Evolutionary conservation across 805 yeast genomes (phyloP).

Genomic region (Sugiyamaella marilandica): DNA sequence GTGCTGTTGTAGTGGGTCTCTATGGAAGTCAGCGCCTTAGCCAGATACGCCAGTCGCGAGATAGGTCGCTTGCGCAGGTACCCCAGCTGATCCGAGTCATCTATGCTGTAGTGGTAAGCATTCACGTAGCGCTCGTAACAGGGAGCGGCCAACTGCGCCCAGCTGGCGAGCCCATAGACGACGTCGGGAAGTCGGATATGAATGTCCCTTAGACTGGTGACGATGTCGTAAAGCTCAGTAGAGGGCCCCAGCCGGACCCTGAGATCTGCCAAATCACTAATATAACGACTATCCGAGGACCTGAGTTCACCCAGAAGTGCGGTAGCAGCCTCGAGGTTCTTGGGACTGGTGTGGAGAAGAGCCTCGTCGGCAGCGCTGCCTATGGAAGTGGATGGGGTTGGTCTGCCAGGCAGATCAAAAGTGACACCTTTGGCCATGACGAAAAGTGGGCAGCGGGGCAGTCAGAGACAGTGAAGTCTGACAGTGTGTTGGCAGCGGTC

Average conservation of each 20-base stretch:
- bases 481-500: not conserved
- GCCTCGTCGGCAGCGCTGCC: not conserved
- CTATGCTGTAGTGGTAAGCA: slow-evolving; percentile 12
- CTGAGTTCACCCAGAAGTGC: slow-evolving; percentile 8
- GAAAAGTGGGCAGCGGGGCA: too few species aligned
- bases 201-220: slow-evolving; percentile 1
- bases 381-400: slow-evolving; percentile 9
- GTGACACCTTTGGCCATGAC: slow-evolving; percentile 7
- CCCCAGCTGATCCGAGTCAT: slow-evolving; percentile 14
- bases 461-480: not conserved
- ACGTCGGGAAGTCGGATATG: slow-evolving; percentile 11
- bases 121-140: slow-evolving; percentile 12
- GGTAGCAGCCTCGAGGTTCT: slow-evolving; percentile 7
- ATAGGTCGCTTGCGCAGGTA: slow-evolving; percentile 17
- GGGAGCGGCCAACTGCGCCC: slow-evolving; percentile 6
- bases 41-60: slow-evolving; percentile 13
- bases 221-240: not conserved
- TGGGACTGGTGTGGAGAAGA: not conserved
- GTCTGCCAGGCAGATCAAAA: slow-evolving; percentile 13
- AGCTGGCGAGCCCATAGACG: slow-evolving; percentile 2
- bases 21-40: slow-evolving; percentile 8
- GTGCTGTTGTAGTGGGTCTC: slow-evolving; percentile 1
- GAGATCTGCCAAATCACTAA: slow-evolving; percentile 9
- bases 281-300: slow-evolving; percentile 7
- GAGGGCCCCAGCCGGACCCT: slow-evolving; percentile 1